Conservation (phyloP, 768 basidiomycete genomes). For the Pholiota conissans region DNA sequence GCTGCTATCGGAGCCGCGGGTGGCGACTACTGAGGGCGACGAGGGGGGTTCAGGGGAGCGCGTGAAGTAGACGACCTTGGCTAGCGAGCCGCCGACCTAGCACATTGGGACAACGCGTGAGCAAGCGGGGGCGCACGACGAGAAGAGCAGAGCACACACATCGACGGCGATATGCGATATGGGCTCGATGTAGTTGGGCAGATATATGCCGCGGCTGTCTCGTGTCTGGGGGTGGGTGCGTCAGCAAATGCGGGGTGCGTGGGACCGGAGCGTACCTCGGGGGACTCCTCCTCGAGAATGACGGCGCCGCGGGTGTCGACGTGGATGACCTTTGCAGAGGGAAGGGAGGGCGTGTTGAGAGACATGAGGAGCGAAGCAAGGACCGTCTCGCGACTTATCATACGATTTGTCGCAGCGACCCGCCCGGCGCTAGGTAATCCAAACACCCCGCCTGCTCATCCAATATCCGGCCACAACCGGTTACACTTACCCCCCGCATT, state of each 20-base stretch:
- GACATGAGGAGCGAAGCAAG: constrained; percentile 7
- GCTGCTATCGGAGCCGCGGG: constrained; percentile 50
- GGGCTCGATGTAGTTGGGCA: constrained; percentile 96
- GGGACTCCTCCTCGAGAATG: constrained; percentile 92
- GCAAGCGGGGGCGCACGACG: constrained; percentile 5
- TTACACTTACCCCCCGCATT: background rate
- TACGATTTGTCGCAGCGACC: constrained; percentile 24
- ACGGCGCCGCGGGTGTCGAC: constrained; percentile 94
- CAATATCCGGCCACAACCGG: constrained; percentile 9
- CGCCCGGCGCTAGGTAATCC: constrained; percentile 8
- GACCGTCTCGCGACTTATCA: constrained; percentile 19
- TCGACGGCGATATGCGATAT: constrained; percentile 98
- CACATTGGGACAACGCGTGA: constrained; percentile 15
- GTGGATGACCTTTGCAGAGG: constrained; percentile 83
- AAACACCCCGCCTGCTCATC: constrained; percentile 1
- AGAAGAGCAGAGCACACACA: constrained; percentile 51
- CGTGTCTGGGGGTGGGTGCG: constrained; percentile 56
- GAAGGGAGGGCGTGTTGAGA: constrained; percentile 64
- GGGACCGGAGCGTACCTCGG: constrained; percentile 61
- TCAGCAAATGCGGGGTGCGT: constrained; percentile 1
- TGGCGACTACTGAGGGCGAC: constrained; percentile 69
- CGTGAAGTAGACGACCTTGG: constrained; percentile 98
- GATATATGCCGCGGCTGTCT: constrained; percentile 94
- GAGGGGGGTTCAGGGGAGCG: constrained; percentile 86
- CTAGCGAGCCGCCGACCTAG: constrained; percentile 95